Evolutionary conservation across 2,329 filamentous ascomycete genomes (phyloP).

Genomic region (Fusarium nodosum): DNA sequence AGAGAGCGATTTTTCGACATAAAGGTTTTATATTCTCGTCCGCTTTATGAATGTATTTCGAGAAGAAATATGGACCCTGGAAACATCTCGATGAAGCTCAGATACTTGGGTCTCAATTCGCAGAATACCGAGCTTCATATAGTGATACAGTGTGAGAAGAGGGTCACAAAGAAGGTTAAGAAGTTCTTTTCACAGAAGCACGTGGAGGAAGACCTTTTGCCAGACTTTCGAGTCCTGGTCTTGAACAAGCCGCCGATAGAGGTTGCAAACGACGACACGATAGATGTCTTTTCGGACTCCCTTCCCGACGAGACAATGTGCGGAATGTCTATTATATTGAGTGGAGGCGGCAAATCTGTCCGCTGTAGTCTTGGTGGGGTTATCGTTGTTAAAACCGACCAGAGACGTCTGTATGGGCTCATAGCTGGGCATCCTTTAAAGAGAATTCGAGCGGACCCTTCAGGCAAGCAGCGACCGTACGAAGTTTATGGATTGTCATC

Average conservation of each 20-base stretch:
- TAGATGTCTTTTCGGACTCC: background rate
- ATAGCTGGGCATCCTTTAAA: conserved; percentile 2
- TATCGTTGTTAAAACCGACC: background rate
- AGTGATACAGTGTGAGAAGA: conserved; percentile 4
- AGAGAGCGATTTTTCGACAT: conserved; percentile 4
- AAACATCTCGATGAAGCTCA: background rate
- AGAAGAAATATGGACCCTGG: background rate
- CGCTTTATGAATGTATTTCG: background rate
- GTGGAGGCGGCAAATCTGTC: background rate
- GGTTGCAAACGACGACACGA: fast-evolving
- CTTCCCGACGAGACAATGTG: background rate
- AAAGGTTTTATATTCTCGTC: background rate
- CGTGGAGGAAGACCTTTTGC: background rate
- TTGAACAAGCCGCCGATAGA: background rate
- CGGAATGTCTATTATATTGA: background rate
- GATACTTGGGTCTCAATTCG: background rate
- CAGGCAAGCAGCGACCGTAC: fast-evolving
- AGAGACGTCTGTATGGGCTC: background rate
- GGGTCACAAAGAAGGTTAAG: background rate
- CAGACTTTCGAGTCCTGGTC: background rate
- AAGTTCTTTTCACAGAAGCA: background rate
- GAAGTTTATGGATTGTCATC: background rate
- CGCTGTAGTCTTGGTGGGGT: background rate
- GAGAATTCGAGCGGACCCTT: fast-evolving
- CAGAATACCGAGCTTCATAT: background rate